Evolutionary conservation across 192 early-diverging fungal species (phyloP), one percentile per base, ranked within the genome.

Genomic region (Oehlia diaphana): DNA sequence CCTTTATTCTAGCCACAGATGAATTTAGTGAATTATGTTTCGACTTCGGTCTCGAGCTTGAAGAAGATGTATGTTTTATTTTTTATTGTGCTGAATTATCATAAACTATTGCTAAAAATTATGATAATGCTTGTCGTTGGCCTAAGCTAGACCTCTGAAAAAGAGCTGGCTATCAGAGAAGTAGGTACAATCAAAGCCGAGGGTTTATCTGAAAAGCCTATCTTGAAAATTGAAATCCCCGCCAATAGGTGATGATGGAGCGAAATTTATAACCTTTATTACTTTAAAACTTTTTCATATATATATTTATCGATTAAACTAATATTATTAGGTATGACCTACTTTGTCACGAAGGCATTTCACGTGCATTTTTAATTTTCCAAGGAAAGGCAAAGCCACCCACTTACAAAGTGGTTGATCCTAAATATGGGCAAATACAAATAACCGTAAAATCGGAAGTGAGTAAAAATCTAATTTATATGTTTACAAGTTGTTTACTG

Each of bases 21-120:
- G 92, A 96, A 82, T 98, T 99, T 90, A 90, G 93, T 85, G 98
- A 99, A 86, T 91, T 99, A 70, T 98, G 98, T 85, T 99, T 99
- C 88, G 93, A 96, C 84, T 98, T 96, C 85, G 98, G 98, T 76
- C 96, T 99, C 80, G 98, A 99, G 89, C 89, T 99, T 53, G 98
- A 99, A 80, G 98, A 99, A 84, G 96, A 97, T 85, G 93, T 94
- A 89, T 70, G 89, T 42, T 76, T n/a, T 26, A 26, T 39, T 65
- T n/a, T 21, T 76, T 39, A 39, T 50, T 47, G 19, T 64, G 16
- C 63, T 23, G 14, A 33, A 9, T 39, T 23, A 74, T 72, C 33
- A n/a, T 72, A 63, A 19, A 9, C 47, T 26, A 35, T 37, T n/a
- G 61, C 14, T 35, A 21, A 53, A 9, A 39, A n/a, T 12, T 31